A percentile compares a stretch with the other conserved stretches of the same genome.
phyloP scores from a whole-genome alignment of 2,329 filamentous ascomycete genomes.

The Alternaria gansuensis region DNA sequence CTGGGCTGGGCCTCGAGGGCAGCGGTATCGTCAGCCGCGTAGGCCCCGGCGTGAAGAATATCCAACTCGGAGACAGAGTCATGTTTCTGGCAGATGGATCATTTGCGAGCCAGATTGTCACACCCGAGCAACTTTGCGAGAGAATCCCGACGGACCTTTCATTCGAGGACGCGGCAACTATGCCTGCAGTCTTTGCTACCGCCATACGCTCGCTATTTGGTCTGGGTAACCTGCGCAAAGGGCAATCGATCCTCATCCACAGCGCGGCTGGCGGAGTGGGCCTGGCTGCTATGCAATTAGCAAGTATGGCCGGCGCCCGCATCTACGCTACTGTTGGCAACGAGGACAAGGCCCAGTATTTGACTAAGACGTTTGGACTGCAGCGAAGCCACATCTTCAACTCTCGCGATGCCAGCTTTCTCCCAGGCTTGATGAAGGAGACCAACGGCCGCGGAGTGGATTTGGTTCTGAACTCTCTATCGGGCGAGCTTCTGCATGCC shows the following conservation, averaged over 20 bases:
- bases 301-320: conserved; percentile 26
- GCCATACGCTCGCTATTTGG: conserved; percentile 36
- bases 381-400: conserved; percentile 46
- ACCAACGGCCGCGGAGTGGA: conserved; percentile 44
- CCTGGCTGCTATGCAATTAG: conserved; percentile 33
- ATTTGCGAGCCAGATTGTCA: conserved; percentile 13
- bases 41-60: conserved; percentile 18
- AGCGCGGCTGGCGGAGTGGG: conserved; percentile 31
- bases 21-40: conserved; percentile 26
- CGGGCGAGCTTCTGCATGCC: conserved; percentile 42
- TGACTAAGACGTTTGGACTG: conserved; percentile 33
- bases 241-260: conserved; percentile 33
- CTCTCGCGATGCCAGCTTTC: conserved; percentile 26
- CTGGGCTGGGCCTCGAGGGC: conserved; percentile 18
- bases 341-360: conserved; percentile 28
- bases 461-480: conserved; percentile 43
- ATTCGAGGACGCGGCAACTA: conserved; percentile 40
- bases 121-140: conserved; percentile 8
- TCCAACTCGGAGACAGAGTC: conserved; percentile 33
- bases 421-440: conserved; percentile 1
- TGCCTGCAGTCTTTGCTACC: conserved; percentile 36
- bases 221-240: conserved; percentile 24
- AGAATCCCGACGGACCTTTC: conserved; percentile 39
- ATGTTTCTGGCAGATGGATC: conserved; percentile 3
- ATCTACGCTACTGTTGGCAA: conserved; percentile 39